Base-by-base conservation (phyloP, 1,284 basidiomycete genomes). In the Macrocystidia cucumis region DNA sequence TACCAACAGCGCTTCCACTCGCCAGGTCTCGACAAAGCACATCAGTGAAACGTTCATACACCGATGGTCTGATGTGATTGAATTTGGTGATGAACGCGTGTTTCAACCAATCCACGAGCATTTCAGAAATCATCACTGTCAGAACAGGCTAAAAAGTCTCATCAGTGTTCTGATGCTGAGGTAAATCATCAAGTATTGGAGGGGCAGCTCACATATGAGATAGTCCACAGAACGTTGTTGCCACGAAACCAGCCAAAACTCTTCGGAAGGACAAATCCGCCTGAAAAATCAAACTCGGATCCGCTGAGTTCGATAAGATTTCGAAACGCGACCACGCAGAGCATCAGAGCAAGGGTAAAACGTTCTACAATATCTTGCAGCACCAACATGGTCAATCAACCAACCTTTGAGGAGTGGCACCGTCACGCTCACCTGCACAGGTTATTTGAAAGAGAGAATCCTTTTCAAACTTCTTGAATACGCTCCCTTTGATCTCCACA, bases 31-130 rank as follows among this genome's bases (percentile, higher is more conserved):
- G 83, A 50, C 95, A 98, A 0, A 99, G 72, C 1, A 99, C 90
- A 51, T 99, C 96, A 8, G 86, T 91, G 60, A 92, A 99, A 8
- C 96, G 74, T 42, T 92, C 92, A 48, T 98, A 99, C 1, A 98
- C 90, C 0, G 85, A 87, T 0, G 93, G 91, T 1, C 95, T 80
- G 36, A 99, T 93, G 51, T 93, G 89, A 49, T 89, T 89, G 58
- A 98, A 98, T 59, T 98, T 98, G 37, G 93, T 95, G 51, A 99
- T 98, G 63, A 98, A 99, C 1, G 95, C 95, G 53, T 99, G 96
- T 54, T 99, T 98, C 40, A 98, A 72, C 96, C 95, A 98, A 58
- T 99, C 96, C 18, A 99, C 96, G 3, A 91, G 60, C 72, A 91
- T 87, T 57, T 99, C 96, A 4, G 91, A 96, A 1, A 81, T 53